phyloP scores from a whole-genome alignment of 1,284 basidiomycete genomes.

The Tylopilus orsonianus region DNA sequence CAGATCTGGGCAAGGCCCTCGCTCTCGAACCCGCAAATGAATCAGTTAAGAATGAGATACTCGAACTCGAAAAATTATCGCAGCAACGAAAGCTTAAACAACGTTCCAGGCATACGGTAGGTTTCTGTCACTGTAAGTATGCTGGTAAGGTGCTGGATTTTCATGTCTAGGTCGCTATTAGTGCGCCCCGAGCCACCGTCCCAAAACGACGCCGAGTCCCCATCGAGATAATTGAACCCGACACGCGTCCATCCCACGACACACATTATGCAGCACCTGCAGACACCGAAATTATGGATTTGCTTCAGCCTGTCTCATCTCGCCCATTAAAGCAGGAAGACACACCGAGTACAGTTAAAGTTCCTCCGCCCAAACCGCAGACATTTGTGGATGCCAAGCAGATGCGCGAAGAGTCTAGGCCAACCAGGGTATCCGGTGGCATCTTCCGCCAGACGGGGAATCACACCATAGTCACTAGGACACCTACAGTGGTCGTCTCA shows the following conservation, averaged over 20 bases:
- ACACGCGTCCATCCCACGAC: slow-evolving; percentile 8
- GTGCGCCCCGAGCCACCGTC: slow-evolving; percentile 9
- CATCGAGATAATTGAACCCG: slow-evolving; percentile 60
- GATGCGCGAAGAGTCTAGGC: slow-evolving; percentile 44
- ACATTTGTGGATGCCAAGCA: slow-evolving; percentile 58
- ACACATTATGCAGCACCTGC: neutral
- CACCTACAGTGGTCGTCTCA: slow-evolving; percentile 4
- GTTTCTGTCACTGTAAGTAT: slow-evolving; percentile 8
- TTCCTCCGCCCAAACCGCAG: slow-evolving; percentile 23
- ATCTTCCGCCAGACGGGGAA: slow-evolving; percentile 57
- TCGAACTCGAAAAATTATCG: slow-evolving; percentile 42
- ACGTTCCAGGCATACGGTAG: slow-evolving; percentile 25
- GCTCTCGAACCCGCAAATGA: slow-evolving; percentile 58
- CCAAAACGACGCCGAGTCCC: slow-evolving; percentile 61
- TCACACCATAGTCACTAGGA: slow-evolving; percentile 43
- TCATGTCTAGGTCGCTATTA: slow-evolving; percentile 13
- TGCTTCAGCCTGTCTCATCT: slow-evolving; percentile 34
- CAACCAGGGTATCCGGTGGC: slow-evolving; percentile 53
- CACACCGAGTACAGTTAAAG: slow-evolving; percentile 6
- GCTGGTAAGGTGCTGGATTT: slow-evolving; percentile 8
- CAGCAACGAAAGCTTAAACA: slow-evolving; percentile 34
- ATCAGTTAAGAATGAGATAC: slow-evolving; percentile 56
- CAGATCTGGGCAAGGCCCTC: slow-evolving; percentile 62
- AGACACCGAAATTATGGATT: slow-evolving; percentile 5
- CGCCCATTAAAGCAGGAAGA: slow-evolving; percentile 20